Conservation (phyloP, 73 alveolate genomes). For the Uronychia binucleata region DNA sequence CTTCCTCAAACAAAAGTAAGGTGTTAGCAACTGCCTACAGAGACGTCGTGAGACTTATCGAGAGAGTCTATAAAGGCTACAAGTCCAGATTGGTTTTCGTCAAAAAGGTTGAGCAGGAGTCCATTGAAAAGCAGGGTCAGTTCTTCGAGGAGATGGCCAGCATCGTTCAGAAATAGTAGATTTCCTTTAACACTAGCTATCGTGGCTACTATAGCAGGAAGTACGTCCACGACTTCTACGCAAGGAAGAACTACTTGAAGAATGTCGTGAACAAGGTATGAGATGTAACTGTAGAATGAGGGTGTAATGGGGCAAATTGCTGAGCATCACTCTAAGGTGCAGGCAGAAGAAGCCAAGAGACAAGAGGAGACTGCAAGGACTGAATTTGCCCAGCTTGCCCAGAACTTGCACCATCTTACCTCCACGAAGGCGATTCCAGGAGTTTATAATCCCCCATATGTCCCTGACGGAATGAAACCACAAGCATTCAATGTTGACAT, state of each 20-base stretch:
- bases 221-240: slow-evolving; percentile 75
- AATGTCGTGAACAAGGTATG: slow-evolving; percentile 44
- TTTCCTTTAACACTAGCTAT: background rate
- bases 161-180: slow-evolving; percentile 47
- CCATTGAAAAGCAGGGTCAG: slow-evolving; percentile 7
- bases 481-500: slow-evolving; percentile 81
- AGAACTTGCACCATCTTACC: slow-evolving; percentile 79
- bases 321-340: slow-evolving; percentile 31
- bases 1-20: too few relatives aligned
- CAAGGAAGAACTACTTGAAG: slow-evolving; percentile 60
- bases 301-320: slow-evolving; percentile 52
- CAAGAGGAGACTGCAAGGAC: slow-evolving; percentile 79
- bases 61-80: slow-evolving; percentile 51
- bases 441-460: slow-evolving; percentile 83
- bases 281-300: slow-evolving; percentile 35
- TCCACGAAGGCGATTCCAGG: slow-evolving; percentile 86
- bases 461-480: slow-evolving; percentile 70
- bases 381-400: slow-evolving; percentile 78
- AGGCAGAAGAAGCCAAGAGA: slow-evolving; percentile 54
- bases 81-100: slow-evolving; percentile 37
- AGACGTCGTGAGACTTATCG: slow-evolving; percentile 29
- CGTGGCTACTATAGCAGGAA: slow-evolving; percentile 70
- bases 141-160: slow-evolving; percentile 56
- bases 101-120: slow-evolving; percentile 14
- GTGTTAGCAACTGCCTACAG: slow-evolving; percentile 18